Conservation (phyloP, 805 yeast genomes). For the Barnettozyma populi region DNA sequence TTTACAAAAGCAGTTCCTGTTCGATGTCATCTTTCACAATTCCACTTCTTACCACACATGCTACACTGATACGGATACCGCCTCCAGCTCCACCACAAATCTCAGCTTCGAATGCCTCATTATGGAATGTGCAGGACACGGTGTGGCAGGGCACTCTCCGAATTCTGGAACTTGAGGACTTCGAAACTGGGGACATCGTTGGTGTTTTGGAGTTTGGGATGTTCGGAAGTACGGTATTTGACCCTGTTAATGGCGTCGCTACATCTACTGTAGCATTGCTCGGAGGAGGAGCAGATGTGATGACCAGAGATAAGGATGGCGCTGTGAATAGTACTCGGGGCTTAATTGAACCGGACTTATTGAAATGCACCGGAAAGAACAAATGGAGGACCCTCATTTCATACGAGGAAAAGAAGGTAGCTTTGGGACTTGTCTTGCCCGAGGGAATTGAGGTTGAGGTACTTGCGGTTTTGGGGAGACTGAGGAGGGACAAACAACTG, state of each 20-base stretch:
- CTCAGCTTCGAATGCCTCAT: not conserved
- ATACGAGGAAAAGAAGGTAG: slow-evolving; percentile 29
- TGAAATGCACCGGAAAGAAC: slow-evolving; percentile 10
- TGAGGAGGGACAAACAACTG: slow-evolving; percentile 1
- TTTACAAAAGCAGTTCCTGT: not conserved
- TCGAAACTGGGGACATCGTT: slow-evolving; percentile 3
- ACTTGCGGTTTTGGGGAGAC: not conserved
- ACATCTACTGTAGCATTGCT: not conserved
- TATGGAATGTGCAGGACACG: slow-evolving; percentile 14
- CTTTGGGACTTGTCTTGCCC: slow-evolving; percentile 32
- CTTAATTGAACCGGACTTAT: not conserved
- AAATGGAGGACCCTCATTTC: slow-evolving; percentile 32
- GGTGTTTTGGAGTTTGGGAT: slow-evolving; percentile 16
- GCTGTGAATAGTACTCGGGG: not conserved
- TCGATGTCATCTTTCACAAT: not conserved
- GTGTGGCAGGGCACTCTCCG: slow-evolving; percentile 32
- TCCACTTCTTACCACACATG: not conserved
- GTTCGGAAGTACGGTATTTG: slow-evolving; percentile 33
- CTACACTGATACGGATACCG: slow-evolving; percentile 9
- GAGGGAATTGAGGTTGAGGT: slow-evolving; percentile 3
- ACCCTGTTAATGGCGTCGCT: slow-evolving; percentile 1
- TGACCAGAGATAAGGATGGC: not conserved
- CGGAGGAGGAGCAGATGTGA: not conserved
- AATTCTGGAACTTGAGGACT: slow-evolving; percentile 24
- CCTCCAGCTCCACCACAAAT: slow-evolving; percentile 6